These are phyloP conservation scores for Lachnellula cervina DNA, from an alignment of 2,329 filamentous ascomycete species.

Conservation along the genomic window DNA sequence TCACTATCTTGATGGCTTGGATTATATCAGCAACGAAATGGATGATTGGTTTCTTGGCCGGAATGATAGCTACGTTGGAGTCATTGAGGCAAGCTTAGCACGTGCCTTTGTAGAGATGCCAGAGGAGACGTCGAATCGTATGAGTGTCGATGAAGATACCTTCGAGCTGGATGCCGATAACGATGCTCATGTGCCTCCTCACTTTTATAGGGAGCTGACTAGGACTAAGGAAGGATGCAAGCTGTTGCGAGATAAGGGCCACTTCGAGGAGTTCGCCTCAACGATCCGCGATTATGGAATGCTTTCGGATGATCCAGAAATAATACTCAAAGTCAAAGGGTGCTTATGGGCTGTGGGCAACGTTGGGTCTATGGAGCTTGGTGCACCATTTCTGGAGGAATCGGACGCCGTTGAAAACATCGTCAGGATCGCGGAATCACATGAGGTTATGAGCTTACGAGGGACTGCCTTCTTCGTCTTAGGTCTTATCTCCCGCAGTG, in stretches of 20 bases:
- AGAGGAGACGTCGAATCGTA: conserved; percentile 35
- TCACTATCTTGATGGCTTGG: conserved; percentile 91
- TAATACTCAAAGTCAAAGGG: conserved; percentile 89
- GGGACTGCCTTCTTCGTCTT: conserved; percentile 97
- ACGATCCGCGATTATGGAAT: conserved; percentile 86
- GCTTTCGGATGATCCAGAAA: conserved; percentile 78
- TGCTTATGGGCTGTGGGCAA: conserved; percentile 98
- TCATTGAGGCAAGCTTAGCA: conserved; percentile 93
- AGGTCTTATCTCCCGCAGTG: conserved; percentile 84
- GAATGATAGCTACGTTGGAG: conserved; percentile 90
- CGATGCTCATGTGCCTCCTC: conserved; percentile 67
- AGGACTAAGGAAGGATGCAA: conserved; percentile 89
- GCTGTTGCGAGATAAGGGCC: conserved; percentile 84
- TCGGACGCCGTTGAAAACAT: conserved; percentile 85
- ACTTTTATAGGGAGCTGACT: conserved; percentile 94
- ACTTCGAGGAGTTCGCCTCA: conserved; percentile 87
- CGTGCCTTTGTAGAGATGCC: conserved; percentile 61
- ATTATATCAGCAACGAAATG: conserved; percentile 99
- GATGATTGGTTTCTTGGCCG: conserved; percentile 98
- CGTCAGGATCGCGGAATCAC: conserved; percentile 79
- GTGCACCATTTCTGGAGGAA: conserved; percentile 87
- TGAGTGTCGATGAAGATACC: conserved; percentile 37
- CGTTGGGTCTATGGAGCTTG: conserved; percentile 95
- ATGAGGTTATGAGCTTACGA: conserved; percentile 85
- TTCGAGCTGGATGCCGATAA: conserved; percentile 41